Evolutionary conservation across 164 flowering plant species (phyloP).

Genomic region (Echeveria elegans): DNA sequence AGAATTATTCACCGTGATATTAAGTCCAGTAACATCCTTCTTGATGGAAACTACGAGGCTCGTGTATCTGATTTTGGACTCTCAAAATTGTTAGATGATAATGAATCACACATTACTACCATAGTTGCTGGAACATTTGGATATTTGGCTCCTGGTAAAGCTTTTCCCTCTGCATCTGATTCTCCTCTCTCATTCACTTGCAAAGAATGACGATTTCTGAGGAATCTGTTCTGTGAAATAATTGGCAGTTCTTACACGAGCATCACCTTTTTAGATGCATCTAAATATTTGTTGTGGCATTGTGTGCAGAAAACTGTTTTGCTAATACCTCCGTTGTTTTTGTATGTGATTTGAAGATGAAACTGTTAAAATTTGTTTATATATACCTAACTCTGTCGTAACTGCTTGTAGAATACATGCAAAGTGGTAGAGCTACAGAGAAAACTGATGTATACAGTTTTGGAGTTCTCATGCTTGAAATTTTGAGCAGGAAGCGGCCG

Average conservation of each 20-base stretch:
- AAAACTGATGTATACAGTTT: constrained; percentile 94
- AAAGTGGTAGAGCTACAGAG: constrained; percentile 88
- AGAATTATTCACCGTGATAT: constrained; percentile 81
- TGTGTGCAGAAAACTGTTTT: too few species aligned
- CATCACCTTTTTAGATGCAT: neutral
- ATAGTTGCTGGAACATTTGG: constrained; percentile 99
- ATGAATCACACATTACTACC: constrained; percentile 65
- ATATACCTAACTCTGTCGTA: neutral
- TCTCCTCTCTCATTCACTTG: too few species aligned
- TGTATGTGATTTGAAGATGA: too few species aligned
- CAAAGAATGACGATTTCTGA: neutral
- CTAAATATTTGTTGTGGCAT: neutral
- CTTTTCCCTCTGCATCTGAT: neutral
- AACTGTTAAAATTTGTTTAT: neutral
- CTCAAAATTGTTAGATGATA: neutral
- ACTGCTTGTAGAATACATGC: constrained; percentile 57
- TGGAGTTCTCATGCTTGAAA: constrained; percentile 87
- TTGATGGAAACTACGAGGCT: constrained; percentile 80
- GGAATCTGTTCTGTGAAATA: neutral
- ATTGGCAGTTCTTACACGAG: neutral
- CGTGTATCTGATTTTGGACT: constrained; percentile 78
- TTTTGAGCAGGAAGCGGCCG: constrained; percentile 90
- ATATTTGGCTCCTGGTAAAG: constrained; percentile 60
- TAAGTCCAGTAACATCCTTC: constrained; percentile 91
- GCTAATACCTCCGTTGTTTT: too few species aligned